Percentiles rank a stretch among this genome's conserved stretches.
Conservation (phyloP, 2,329 filamentous ascomycete species). For the Aaosphaeria pasadenensis region DNA sequence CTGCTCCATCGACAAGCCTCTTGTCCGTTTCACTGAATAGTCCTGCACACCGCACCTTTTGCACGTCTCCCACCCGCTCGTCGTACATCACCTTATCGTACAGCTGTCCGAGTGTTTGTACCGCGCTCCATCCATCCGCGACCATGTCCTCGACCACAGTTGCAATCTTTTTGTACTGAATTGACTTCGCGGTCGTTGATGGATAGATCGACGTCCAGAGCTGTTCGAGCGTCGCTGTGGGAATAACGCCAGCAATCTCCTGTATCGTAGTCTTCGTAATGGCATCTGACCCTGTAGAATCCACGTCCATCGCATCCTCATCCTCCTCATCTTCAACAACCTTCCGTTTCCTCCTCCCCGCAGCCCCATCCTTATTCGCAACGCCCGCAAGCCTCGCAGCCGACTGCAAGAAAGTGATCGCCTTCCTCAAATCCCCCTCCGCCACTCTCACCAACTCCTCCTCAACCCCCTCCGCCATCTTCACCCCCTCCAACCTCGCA, state of each 20-base stretch:
- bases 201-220: conserved; percentile 77
- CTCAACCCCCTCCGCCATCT: conserved; percentile 72
- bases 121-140: conserved; percentile 94
- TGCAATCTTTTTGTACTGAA: conserved; percentile 68
- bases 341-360: conserved; percentile 40
- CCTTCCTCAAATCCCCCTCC: conserved; percentile 92
- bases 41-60: conserved; percentile 87
- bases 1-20: conserved; percentile 86
- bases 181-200: conserved; percentile 40
- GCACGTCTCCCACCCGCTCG: conserved; percentile 75
- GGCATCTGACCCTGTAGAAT: conserved; percentile 15
- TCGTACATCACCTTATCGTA: conserved; percentile 82
- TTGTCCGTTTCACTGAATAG: conserved; percentile 95
- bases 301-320: conserved; percentile 54
- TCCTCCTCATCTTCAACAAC: conserved; percentile 43
- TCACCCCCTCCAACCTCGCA: conserved; percentile 73
- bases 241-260: conserved; percentile 95
- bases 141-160: conserved; percentile 85
- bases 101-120: conserved; percentile 79
- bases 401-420: conserved; percentile 93
- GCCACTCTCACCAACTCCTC: conserved; percentile 82
- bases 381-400: conserved; percentile 85
- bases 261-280: conserved; percentile 71
- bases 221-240: conserved; percentile 65
- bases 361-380: conserved; percentile 17